A percentile compares a stretch with the other conserved stretches of the same genome.
Conservation (phyloP, 768 basidiomycete genomes). For the Leccinum longicurvipes region DNA sequence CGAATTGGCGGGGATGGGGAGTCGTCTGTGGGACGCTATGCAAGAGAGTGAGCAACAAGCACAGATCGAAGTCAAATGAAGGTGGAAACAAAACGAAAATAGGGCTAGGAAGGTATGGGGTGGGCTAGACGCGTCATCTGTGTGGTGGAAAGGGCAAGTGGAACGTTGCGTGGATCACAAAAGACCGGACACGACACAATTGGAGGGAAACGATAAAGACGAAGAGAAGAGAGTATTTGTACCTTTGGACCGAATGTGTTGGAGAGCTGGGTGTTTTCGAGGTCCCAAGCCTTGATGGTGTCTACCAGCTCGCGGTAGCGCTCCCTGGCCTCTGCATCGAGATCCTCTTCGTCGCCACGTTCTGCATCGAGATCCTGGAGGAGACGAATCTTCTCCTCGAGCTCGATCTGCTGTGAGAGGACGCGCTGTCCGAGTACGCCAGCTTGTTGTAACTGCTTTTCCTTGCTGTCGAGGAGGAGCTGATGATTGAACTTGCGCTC, state of each 20-base stretch:
- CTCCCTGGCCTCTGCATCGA: constrained; percentile 63
- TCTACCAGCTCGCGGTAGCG: constrained; percentile 76
- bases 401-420: constrained; percentile 88
- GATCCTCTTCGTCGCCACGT: constrained; percentile 58
- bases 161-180: too few relatives aligned
- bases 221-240: constrained; percentile 21
- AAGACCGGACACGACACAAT: too few relatives aligned
- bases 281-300: constrained; percentile 73
- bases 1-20: constrained; percentile 43
- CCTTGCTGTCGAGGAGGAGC: constrained; percentile 81
- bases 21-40: constrained; percentile 46
- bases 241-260: constrained; percentile 68
- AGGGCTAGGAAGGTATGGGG: not conserved
- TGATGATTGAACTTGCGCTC: constrained; percentile 64
- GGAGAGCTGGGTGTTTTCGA: constrained; percentile 73
- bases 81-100: not conserved
- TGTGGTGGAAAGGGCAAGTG: not conserved
- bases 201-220: too few relatives aligned
- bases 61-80: not conserved
- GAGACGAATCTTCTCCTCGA: constrained; percentile 83
- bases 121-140: not conserved
- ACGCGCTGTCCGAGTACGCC: constrained; percentile 92
- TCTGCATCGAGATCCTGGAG: constrained; percentile 70
- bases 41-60: constrained; percentile 3
- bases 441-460: constrained; percentile 87